Evolutionary conservation across 257 asterid genomes (phyloP), one percentile per base, ranked within the genome.

Genomic region (Schizonepeta tenuifolia): DNA sequence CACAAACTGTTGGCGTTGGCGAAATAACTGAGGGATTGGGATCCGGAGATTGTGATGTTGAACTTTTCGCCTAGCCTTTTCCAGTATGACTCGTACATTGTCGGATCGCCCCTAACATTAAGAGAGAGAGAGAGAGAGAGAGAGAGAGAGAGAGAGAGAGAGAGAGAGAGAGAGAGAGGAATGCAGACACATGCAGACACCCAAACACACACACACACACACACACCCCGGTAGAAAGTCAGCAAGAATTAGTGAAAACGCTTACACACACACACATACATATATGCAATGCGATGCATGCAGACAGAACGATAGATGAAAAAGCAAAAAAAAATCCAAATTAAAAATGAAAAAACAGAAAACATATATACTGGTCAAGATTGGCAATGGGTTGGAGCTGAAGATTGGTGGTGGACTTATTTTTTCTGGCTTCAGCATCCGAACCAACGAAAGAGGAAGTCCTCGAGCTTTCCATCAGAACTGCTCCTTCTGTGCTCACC

Each of bases 11-110:
- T 80, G 0, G 67, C 20, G 64, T 86, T 67, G 6, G 93, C 50
- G 43, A 91, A 90, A 64, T 93, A 93, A 59, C 98, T 93, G 22
- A 93, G 65, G 4, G 83, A 84, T 14, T 91, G 88, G 14, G 66
- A 49, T 15, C 82, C 86, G 0, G 47, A 36, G 4, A 93, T 64
- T 1, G 70, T 69, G 11, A 83, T 40, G 1, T 70, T 62, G 40
- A 74, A n/a, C 12, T 61, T 64, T 2, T 79, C 75, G 0, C 81
- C 78, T 0, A 74, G 5, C 0, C 49, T 35, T 28, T 56, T 47
- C 87, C 83, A 83, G 71, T 80, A 83, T 0, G 76, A 18, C 6
- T 71, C 81, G 21, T 74, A 80, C 67, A 77, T 46, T 12, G 80
- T 70, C 0, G 87, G 85, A 74, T 83, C 87, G 0, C 87, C 87